phyloP scores from a whole-genome alignment of 2,329 filamentous ascomycete species.

The Ramularia collo-cygni region DNA sequence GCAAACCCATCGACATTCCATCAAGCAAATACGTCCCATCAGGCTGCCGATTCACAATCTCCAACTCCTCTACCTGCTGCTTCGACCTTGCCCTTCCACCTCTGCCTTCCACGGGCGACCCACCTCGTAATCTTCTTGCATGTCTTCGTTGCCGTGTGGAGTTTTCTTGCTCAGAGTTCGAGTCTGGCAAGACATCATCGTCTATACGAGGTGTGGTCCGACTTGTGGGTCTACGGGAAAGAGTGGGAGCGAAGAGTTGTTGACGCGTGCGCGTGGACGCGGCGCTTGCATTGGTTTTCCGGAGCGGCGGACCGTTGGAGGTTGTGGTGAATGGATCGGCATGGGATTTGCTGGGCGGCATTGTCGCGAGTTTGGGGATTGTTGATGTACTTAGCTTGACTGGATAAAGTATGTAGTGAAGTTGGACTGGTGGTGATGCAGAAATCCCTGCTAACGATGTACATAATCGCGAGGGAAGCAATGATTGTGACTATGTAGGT shows the following conservation, averaged over 20 bases:
- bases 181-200: slow-evolving; percentile 25
- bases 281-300: slow-evolving; percentile 17
- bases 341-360: slow-evolving; percentile 11
- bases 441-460: too few species aligned
- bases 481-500: too few species aligned
- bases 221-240: slow-evolving; percentile 19
- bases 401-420: background rate
- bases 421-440: too few species aligned
- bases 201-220: slow-evolving; percentile 19
- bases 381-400: background rate
- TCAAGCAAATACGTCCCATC: slow-evolving; percentile 23
- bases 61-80: slow-evolving; percentile 15
- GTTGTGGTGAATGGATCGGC: slow-evolving; percentile 23
- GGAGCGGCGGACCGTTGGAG: slow-evolving; percentile 13
- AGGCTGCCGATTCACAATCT: slow-evolving; percentile 24
- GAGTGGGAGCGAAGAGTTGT: slow-evolving; percentile 22
- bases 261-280: slow-evolving; percentile 22
- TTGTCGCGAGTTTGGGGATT: slow-evolving; percentile 1
- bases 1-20: slow-evolving; percentile 4
- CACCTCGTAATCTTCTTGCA: slow-evolving; percentile 11
- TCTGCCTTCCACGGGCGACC: slow-evolving; percentile 14
- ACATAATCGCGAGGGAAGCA: too few species aligned
- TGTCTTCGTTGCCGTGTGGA: slow-evolving; percentile 9
- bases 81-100: slow-evolving; percentile 4
- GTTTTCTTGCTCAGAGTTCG: slow-evolving; percentile 19